Percentiles rank a stretch among this genome's conserved stretches.
Evolutionary conservation across 192 early-diverging fungal species (phyloP).

Genomic region (Diversispora epigaea): DNA sequence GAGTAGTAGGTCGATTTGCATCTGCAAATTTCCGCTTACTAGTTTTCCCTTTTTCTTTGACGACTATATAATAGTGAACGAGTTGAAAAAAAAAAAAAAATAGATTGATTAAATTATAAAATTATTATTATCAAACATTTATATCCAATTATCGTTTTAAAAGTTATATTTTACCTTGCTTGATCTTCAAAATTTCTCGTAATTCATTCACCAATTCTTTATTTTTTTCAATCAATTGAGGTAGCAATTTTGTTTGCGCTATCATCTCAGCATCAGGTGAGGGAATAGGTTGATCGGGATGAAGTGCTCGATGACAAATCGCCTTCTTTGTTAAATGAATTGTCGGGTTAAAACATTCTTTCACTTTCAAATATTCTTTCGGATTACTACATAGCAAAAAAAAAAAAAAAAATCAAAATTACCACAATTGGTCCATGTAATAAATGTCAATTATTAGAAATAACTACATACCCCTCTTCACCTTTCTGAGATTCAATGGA

Average conservation of each 20-base stretch:
- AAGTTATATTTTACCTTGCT: slow-evolving; percentile 45
- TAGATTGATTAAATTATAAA: neutral
- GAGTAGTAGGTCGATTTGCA: slow-evolving; percentile 3
- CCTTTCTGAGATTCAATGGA: slow-evolving; percentile 41
- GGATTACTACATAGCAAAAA: slow-evolving; percentile 30
- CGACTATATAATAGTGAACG: neutral
- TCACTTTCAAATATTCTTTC: slow-evolving; percentile 53
- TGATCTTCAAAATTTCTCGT: slow-evolving; percentile 52
- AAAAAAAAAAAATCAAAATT: neutral
- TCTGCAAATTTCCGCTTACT: slow-evolving; percentile 32
- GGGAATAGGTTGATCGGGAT: slow-evolving; percentile 53
- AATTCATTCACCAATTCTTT: slow-evolving; percentile 46
- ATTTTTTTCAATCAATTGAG: slow-evolving; percentile 44
- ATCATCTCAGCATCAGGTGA: slow-evolving; percentile 48
- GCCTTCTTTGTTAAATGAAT: slow-evolving; percentile 57
- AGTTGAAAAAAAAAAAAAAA: neutral
- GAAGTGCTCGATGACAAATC: slow-evolving; percentile 58
- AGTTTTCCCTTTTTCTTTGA: slow-evolving; percentile 38
- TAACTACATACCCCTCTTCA: slow-evolving; percentile 45
- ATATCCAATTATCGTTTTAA: neutral
- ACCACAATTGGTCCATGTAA: neutral
- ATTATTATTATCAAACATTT: neutral
- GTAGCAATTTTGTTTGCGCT: slow-evolving; percentile 47
- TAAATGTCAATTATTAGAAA: neutral
- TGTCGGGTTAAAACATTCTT: slow-evolving; percentile 61